Base-by-base conservation (phyloP, 768 basidiomycete species). In the Tulasnella sp. region DNA sequence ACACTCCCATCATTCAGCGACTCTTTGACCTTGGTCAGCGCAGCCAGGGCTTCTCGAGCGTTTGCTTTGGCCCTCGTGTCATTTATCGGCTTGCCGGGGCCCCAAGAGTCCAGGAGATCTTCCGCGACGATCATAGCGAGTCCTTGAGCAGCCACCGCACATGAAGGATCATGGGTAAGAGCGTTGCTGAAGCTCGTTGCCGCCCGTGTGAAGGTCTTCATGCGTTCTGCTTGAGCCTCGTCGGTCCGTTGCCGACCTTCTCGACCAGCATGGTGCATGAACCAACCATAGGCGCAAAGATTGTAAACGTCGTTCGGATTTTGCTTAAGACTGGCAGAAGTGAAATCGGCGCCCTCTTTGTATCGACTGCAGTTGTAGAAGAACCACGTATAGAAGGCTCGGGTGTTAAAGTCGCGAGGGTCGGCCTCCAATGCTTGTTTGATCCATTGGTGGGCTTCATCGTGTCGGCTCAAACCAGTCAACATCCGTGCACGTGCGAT, bases 171-270 rank as follows among this genome's bases (percentile, higher is more conserved):
- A 6, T 94, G 80, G 69, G 89, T 88, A 40, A 99, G 83, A 0
- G 96, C 97, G 82, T 94, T 95, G 81, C 96, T 93, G 81, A 93
- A 99, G 79, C 94, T 93, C 82, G 97, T 96, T 1, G 94, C 94
- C 3, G 92, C 88, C 12, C 94, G 86, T 75, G 89, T 87, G 84
- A 94, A 98, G 19, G 90, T 89, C 49, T 89, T 88, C 77, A 88
- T 87, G 37, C 95, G 90, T 75, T 96, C 94, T 34, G 91, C 89
- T 40, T 80, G 67, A 69, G 85, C 87, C 58, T 88, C 86, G 2
- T 85, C 79, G 22, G 85, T 87, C 2, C 85, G 85, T 72, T 94
- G 93, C 71, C 92, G 88, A 79, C 85, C 91, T 82, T 99, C 97
- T 34, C 97, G 88, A 3, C 93, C 91, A 79, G 93, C 90, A 75